phyloP scores from a whole-genome alignment of 768 basidiomycete species.

The Kwoniella europaea region DNA sequence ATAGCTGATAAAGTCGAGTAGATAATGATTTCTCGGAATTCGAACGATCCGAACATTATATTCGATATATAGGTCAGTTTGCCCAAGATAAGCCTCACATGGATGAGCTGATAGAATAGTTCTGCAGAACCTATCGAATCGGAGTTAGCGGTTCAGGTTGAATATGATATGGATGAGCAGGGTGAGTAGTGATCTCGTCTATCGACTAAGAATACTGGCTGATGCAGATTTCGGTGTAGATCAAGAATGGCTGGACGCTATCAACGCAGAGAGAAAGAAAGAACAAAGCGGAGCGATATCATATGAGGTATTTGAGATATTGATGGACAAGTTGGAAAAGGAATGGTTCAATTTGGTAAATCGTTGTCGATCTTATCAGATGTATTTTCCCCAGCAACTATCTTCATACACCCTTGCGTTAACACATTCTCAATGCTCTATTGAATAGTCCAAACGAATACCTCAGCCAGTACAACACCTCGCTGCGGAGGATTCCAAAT shows the following conservation, averaged over 20 bases:
- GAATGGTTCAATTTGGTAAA: conserved; percentile 95
- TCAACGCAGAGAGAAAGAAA: conserved; percentile 77
- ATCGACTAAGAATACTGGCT: background rate
- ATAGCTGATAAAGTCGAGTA: conserved; percentile 20
- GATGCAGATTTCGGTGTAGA: conserved; percentile 63
- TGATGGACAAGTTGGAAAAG: conserved; percentile 98
- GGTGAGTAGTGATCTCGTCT: conserved; percentile 62
- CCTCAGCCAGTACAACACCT: conserved; percentile 85
- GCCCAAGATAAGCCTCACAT: background rate
- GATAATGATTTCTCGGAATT: conserved; percentile 63
- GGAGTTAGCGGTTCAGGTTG: conserved; percentile 89
- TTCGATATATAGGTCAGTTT: conserved; percentile 80
- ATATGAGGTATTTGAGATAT: conserved; percentile 88
- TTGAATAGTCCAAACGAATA: conserved; percentile 80
- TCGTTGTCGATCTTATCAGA: too few relatives aligned
- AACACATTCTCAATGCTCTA: background rate
- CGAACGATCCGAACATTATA: conserved; percentile 78
- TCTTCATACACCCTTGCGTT: background rate
- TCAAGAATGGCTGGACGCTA: conserved; percentile 87
- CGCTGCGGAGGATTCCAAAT: conserved; percentile 93
- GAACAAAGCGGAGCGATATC: conserved; percentile 73
- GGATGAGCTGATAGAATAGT: background rate
- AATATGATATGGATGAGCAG: conserved; percentile 99
- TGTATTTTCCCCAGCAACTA: too few relatives aligned
- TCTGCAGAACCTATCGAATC: conserved; percentile 82